phyloP scores from a whole-genome alignment of 176 grass and related monocot genomes.

The Aechmea fasciata region DNA sequence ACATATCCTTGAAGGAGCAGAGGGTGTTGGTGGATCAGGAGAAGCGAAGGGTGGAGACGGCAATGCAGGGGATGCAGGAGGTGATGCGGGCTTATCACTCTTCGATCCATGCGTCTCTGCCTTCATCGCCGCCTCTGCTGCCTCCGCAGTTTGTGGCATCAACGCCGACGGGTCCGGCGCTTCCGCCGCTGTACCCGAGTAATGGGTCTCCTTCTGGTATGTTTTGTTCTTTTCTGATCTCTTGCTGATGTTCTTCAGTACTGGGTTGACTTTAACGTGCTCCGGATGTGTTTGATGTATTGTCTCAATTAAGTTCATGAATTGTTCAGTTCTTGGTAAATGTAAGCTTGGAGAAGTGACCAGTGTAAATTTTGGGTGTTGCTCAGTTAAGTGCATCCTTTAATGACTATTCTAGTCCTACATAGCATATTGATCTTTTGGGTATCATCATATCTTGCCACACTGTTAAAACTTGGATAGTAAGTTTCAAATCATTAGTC shows the following conservation, averaged over 20 bases:
- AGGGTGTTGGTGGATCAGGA: slow-evolving; percentile 36
- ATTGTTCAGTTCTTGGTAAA: neutral
- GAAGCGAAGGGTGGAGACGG: slow-evolving; percentile 24
- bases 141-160: slow-evolving; percentile 32
- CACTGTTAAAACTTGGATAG: too few relatives aligned
- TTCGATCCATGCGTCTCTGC: neutral
- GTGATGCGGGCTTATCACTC: slow-evolving; percentile 51
- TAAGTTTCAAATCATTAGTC: too few relatives aligned
- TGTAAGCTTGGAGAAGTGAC: neutral
- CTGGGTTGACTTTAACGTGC: neutral
- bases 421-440: too few relatives aligned
- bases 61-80: slow-evolving; percentile 47
- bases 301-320: neutral
- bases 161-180: slow-evolving; percentile 8
- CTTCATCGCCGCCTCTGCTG: slow-evolving; percentile 37
- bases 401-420: too few relatives aligned
- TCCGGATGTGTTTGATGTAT: neutral
- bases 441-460: too few relatives aligned
- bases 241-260: too few relatives aligned
- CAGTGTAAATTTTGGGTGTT: too few relatives aligned
- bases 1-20: slow-evolving; percentile 67
- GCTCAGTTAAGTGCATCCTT: too few relatives aligned
- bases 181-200: slow-evolving; percentile 1
- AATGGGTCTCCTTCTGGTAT: slow-evolving; percentile 31
- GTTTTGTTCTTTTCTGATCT: neutral